Evolutionary conservation across 2,329 filamentous ascomycete genomes (phyloP), one percentile per base, ranked within the genome.

Genomic region (Sphaceloma murrayae): DNA sequence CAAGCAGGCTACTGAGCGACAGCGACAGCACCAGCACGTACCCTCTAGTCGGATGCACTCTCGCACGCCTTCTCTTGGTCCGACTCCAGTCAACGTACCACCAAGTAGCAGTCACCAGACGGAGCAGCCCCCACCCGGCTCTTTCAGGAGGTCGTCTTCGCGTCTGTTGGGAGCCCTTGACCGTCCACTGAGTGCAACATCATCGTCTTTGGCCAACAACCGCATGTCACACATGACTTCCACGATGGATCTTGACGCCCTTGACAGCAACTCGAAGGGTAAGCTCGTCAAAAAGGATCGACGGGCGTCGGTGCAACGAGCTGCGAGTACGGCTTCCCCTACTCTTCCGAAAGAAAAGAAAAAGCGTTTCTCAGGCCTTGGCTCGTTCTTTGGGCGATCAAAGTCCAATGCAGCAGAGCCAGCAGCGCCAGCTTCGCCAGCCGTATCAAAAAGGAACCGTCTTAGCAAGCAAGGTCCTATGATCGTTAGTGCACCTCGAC

Each of bases 321-420:
- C 48, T 3, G 43, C 49, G 13, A 47, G 53, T 4, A 51, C 56
- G 1, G 51, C 50, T 34, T 48, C 51, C 5, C 48, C 51, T 2
- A 47, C 50, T 2, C 54, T 55, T 26, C 47, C 52, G 6, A 52
- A 53, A 26, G 58, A 58, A 40, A 58, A 58, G 44, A 69, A 68
- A 49, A 68, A 67, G 45, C 59, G 67, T 24, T 67, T 69, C 36
- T 69, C 67, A 2, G 53, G 59, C 3, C 50, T 71, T 8, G 65
- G 66, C 3, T 63, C 59, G 24, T 49, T 71, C 1, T 69, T 71
- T 43, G 57, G 61, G 21, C 58, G 66, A 22, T 61, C 58, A 7
- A 60, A 56, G 24, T 60, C 61, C 27, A 49, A 48, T 10, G 50
- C 57, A 5, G 46, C 47, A 14, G 62, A 62, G 45, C 29, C 53